Evolutionary conservation across 169 alveolate species (phyloP).

Genomic region (Plasmodium fragile): DNA sequence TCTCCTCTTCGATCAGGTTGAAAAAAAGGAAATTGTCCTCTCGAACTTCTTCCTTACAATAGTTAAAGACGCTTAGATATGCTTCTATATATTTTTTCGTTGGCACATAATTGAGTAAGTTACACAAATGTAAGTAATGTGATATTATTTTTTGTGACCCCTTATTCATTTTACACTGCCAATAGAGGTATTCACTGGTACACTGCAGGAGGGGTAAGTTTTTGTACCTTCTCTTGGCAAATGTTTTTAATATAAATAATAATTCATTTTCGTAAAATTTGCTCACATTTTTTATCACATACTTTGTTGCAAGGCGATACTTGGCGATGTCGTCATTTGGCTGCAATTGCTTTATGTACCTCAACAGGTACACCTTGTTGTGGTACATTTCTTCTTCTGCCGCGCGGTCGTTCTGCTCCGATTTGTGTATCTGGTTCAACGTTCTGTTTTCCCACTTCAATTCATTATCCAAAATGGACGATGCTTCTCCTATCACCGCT

Average conservation of each 20-base stretch:
- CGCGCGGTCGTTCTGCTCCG: background rate
- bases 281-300: constrained; percentile 24
- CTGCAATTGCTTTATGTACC: constrained; percentile 51
- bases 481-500: background rate
- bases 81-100: constrained; percentile 37
- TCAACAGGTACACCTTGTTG: constrained; percentile 35
- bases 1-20: constrained; percentile 60
- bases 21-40: background rate
- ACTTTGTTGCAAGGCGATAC: constrained; percentile 57
- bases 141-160: constrained; percentile 31
- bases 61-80: constrained; percentile 6
- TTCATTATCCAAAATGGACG: background rate
- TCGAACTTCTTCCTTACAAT: background rate
- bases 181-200: constrained; percentile 61
- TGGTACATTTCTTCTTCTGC: constrained; percentile 14
- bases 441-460: background rate
- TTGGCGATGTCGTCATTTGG: constrained; percentile 32
- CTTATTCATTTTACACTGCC: constrained; percentile 63
- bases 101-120: constrained; percentile 49
- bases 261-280: constrained; percentile 62
- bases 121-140: constrained; percentile 31
- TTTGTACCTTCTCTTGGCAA: constrained; percentile 46
- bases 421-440: background rate
- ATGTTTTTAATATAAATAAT: constrained; percentile 35
- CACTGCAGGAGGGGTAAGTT: constrained; percentile 57